These are phyloP conservation scores for Debaryomycetaceae sp. DNA, from an alignment of 1,139 yeast species.

Conservation along the genomic window DNA sequence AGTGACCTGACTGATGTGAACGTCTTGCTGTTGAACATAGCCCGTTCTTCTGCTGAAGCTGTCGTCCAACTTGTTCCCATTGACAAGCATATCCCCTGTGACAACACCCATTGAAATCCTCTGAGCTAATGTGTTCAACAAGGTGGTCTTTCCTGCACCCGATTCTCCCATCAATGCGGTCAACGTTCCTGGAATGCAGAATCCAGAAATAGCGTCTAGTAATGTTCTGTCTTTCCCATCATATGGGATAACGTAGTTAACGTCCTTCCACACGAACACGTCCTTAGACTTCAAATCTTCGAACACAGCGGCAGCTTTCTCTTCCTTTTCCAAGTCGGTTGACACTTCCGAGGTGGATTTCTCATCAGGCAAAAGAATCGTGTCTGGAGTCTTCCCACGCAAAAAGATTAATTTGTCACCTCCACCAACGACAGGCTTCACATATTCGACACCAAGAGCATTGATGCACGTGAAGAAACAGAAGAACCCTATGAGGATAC, in stretches of 20 bases:
- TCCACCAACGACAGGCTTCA: slow-evolving; percentile 49
- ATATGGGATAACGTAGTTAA: slow-evolving; percentile 37
- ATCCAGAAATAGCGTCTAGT: slow-evolving; percentile 57
- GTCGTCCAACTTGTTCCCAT: slow-evolving; percentile 49
- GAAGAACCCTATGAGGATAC: slow-evolving; percentile 54
- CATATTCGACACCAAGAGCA: slow-evolving; percentile 45
- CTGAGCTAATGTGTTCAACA: slow-evolving; percentile 56
- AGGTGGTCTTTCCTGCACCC: slow-evolving; percentile 68
- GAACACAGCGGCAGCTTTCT: slow-evolving; percentile 11
- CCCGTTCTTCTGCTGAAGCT: slow-evolving; percentile 60
- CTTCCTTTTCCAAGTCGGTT: slow-evolving; percentile 14
- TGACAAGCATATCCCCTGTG: slow-evolving; percentile 62
- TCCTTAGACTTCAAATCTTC: slow-evolving; percentile 24
- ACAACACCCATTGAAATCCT: slow-evolving; percentile 56
- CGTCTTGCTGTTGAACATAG: slow-evolving; percentile 63
- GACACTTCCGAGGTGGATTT: slow-evolving; percentile 8
- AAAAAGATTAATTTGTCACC: slow-evolving; percentile 57
- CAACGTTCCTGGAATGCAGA: slow-evolving; percentile 62
- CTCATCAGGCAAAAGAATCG: slow-evolving; percentile 18
- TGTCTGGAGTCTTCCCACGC: slow-evolving; percentile 47
- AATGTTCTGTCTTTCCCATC: slow-evolving; percentile 42
- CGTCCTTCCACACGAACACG: slow-evolving; percentile 41
- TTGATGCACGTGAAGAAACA: slow-evolving; percentile 43
- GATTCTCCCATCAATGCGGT: slow-evolving; percentile 75
- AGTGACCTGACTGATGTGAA: slow-evolving; percentile 53